Percentiles rank a stretch among this genome's conserved stretches.
phyloP scores from a whole-genome alignment of 106 monocot species.

The Posidonia australis region DNA sequence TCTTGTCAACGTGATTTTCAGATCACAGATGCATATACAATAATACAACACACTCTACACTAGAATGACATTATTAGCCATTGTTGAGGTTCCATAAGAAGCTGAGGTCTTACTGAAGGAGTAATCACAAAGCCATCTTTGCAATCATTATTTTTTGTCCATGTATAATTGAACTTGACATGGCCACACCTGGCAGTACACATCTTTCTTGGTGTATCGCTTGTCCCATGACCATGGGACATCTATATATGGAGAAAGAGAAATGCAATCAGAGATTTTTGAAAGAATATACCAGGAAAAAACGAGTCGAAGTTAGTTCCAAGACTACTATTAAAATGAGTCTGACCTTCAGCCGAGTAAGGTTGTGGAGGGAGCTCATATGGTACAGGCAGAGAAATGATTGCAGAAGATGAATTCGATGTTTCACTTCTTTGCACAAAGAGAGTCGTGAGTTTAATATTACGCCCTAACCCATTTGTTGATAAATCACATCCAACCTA shows the following conservation, averaged over 20 bases:
- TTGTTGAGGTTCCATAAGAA: not conserved
- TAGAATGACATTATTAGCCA: too few relatives aligned
- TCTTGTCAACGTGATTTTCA: too few relatives aligned
- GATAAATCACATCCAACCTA: slow-evolving; percentile 5
- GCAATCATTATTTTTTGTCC: too few relatives aligned
- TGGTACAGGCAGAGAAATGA: slow-evolving; percentile 64
- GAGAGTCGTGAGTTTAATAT: slow-evolving; percentile 47
- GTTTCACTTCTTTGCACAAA: slow-evolving; percentile 21
- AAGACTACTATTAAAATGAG: not conserved
- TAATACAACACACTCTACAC: too few relatives aligned
- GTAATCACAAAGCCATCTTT: not conserved
- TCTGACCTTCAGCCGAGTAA: slow-evolving; percentile 65
- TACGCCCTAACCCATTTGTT: not conserved
- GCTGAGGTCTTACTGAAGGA: not conserved
- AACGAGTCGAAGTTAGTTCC: not conserved
- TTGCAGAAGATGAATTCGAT: slow-evolving; percentile 20
- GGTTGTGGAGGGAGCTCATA: slow-evolving; percentile 83
- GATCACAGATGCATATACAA: too few relatives aligned
- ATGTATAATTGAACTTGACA: slow-evolving; percentile 29
- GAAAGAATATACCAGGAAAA: not conserved
- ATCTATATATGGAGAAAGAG: slow-evolving; percentile 33
- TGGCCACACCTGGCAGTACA: slow-evolving; percentile 79
- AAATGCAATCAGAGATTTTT: not conserved
- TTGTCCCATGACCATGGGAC: slow-evolving; percentile 96
- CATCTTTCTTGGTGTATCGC: slow-evolving; percentile 74